Conservation (phyloP, 1,284 basidiomycete genomes). For the Tilletia setariae region DNA sequence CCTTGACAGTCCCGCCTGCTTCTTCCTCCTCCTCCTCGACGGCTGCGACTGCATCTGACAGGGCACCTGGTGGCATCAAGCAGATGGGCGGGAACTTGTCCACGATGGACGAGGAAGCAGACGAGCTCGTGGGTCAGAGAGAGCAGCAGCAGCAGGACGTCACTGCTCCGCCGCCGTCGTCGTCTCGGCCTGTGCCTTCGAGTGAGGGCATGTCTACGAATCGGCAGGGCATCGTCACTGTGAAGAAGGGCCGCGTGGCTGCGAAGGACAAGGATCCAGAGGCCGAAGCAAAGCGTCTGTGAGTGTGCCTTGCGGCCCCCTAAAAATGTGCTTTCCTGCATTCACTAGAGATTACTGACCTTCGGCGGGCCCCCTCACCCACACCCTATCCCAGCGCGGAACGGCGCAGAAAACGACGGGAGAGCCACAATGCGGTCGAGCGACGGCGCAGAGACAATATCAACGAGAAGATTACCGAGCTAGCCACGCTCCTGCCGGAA, state of each 20-base stretch:
- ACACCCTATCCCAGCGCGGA: slow-evolving; percentile 57
- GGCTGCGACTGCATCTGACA: no score
- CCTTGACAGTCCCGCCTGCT: no score
- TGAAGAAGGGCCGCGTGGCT: background rate
- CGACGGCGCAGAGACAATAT: slow-evolving; percentile 81
- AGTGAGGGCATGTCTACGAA: no score
- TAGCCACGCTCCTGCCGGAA: slow-evolving; percentile 80
- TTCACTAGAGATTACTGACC: background rate
- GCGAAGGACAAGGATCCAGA: slow-evolving; percentile 19
- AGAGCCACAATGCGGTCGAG: slow-evolving; percentile 88
- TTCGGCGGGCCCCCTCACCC: background rate
- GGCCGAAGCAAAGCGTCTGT: slow-evolving; percentile 31
- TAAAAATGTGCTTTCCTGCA: background rate
- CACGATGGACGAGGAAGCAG: no score
- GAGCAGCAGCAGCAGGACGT: no score
- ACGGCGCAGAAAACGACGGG: slow-evolving; percentile 71
- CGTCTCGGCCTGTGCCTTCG: no score
- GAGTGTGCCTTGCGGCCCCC: background rate
- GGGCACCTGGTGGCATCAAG: no score
- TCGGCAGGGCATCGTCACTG: background rate
- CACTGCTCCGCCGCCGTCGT: no score
- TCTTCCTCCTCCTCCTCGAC: no score
- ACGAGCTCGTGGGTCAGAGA: no score
- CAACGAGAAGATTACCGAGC: slow-evolving; percentile 86
- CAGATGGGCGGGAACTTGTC: no score